Percentiles rank a stretch among this genome's conserved stretches.
phyloP scores from a whole-genome alignment of 768 basidiomycete genomes.

The Pleurotus djamor region DNA sequence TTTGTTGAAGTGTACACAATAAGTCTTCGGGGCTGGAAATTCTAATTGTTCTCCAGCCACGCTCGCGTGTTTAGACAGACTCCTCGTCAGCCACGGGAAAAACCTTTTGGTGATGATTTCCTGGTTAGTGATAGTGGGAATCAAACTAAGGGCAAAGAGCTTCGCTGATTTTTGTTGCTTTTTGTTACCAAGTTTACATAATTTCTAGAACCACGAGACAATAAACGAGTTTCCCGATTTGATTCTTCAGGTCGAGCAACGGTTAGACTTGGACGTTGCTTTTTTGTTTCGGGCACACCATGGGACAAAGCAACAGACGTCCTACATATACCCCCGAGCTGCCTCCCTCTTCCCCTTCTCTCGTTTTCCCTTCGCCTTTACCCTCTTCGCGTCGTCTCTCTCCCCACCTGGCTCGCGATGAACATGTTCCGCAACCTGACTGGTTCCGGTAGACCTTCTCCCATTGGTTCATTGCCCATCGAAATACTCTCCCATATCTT shows the following conservation, averaged over 20 bases:
- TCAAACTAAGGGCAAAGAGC: background rate
- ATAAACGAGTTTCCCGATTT: constrained; percentile 8
- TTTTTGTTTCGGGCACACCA: constrained; percentile 3
- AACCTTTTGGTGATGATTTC: background rate
- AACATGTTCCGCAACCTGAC: background rate
- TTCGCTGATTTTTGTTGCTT: constrained; percentile 3
- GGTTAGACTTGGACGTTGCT: constrained; percentile 5
- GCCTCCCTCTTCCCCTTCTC: constrained; percentile 32
- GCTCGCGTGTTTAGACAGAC: background rate
- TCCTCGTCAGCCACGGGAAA: background rate
- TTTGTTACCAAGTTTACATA: constrained; percentile 6
- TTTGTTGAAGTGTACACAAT: background rate
- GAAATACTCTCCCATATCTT: constrained; percentile 62
- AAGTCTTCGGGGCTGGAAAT: background rate
- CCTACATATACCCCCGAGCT: constrained; percentile 4
- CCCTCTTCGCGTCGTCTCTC: constrained; percentile 3
- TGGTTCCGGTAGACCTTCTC: constrained; percentile 9
- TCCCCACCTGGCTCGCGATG: background rate
- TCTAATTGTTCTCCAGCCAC: background rate
- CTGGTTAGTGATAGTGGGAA: constrained; percentile 5
- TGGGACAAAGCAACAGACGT: constrained; percentile 6
- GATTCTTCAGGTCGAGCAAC: constrained; percentile 6
- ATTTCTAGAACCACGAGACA: constrained; percentile 7
- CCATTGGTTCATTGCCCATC: constrained; percentile 45
- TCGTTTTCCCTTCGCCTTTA: constrained; percentile 26